Conservation (phyloP, 371 early-diverging fungal genomes). For the Mucor velutinosus region DNA sequence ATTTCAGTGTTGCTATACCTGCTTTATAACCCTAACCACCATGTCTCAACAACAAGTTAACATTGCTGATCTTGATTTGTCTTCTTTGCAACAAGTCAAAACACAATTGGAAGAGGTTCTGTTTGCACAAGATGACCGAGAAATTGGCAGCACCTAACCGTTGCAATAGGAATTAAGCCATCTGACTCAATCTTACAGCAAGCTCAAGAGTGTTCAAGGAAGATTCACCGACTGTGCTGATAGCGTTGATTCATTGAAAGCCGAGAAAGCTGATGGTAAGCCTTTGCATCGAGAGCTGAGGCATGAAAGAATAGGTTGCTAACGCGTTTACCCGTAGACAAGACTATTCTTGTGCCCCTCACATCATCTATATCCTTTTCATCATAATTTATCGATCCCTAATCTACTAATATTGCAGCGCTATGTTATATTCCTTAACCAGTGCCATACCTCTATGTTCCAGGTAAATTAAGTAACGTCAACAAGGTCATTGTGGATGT, state of each 20-base stretch:
- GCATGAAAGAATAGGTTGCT: neutral
- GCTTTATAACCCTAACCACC: neutral
- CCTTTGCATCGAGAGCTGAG: neutral
- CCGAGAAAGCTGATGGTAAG: slow-evolving; percentile 46
- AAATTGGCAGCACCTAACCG: neutral
- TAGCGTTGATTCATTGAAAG: slow-evolving; percentile 48
- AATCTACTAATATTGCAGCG: neutral
- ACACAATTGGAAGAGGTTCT: slow-evolving; percentile 82
- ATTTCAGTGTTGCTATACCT: neutral
- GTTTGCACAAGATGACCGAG: neutral
- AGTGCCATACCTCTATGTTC: slow-evolving; percentile 80
- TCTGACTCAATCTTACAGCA: slow-evolving; percentile 80
- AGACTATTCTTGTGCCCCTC: slow-evolving; percentile 79
- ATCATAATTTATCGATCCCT: neutral
- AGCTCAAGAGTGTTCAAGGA: slow-evolving; percentile 86
- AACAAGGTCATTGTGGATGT: slow-evolving; percentile 93
- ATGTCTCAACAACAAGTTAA: slow-evolving; percentile 65
- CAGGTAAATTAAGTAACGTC: slow-evolving; percentile 80
- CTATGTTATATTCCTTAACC: slow-evolving; percentile 21
- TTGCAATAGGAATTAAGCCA: slow-evolving; percentile 75
- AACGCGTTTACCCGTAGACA: slow-evolving; percentile 44
- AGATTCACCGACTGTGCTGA: slow-evolving; percentile 85
- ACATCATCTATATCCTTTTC: slow-evolving; percentile 63
- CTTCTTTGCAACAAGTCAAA: slow-evolving; percentile 83
- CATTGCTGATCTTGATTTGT: slow-evolving; percentile 80